Evolutionary conservation across 2,329 filamentous ascomycete species (phyloP).

Genomic region (Raffaelea arxii): DNA sequence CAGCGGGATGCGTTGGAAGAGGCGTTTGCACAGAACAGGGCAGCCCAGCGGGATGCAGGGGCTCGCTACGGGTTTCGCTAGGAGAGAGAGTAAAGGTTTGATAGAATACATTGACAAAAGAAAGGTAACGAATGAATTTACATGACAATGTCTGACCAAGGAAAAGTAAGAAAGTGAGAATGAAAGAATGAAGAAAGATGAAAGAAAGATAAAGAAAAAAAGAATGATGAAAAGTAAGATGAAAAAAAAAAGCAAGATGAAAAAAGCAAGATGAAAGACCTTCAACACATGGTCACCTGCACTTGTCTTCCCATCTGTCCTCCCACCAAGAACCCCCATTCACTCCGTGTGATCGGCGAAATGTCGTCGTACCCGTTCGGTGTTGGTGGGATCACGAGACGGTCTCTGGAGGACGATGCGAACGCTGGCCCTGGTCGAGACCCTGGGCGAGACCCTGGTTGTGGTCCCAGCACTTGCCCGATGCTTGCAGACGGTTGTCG

Average conservation of each 20-base stretch:
- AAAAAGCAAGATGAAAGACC: background rate
- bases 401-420: background rate
- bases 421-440: background rate
- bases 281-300: conserved; percentile 41
- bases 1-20: conserved; percentile 87
- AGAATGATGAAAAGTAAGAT: background rate
- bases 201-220: background rate
- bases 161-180: background rate
- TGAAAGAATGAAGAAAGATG: background rate
- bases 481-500: too few relatives aligned
- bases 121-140: background rate
- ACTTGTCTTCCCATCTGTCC: conserved; percentile 35
- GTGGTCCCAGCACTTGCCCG: conserved; percentile 28
- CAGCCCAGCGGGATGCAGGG: conserved; percentile 72
- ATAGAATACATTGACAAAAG: background rate
- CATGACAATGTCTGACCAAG: background rate
- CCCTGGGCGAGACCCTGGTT: background rate
- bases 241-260: background rate
- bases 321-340: conserved; percentile 53
- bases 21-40: conserved; percentile 69
- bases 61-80: conserved; percentile 75
- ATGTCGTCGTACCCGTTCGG: conserved; percentile 53
- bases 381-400: conserved; percentile 39
- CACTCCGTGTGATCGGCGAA: conserved; percentile 50
- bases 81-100: conserved; percentile 20